Conservation (phyloP, 1,139 yeast species). For the Yarrowia galli region DNA sequence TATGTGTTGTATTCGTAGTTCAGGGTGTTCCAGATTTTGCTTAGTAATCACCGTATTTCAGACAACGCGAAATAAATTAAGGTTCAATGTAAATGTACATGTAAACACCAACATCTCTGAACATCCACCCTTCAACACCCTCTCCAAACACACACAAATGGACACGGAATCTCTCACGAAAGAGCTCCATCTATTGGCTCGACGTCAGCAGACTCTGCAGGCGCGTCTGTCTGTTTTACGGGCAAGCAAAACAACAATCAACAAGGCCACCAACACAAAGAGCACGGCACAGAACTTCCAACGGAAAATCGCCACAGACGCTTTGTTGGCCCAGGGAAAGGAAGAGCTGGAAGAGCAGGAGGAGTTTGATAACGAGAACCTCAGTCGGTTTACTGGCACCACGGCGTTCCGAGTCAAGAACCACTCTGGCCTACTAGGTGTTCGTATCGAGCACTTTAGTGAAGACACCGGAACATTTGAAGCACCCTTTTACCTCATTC, state of each 20-base stretch:
- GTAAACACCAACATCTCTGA: constrained; percentile 1
- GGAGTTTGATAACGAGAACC: constrained; percentile 43
- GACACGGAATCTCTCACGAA: constrained; percentile 4
- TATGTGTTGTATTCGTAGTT: too few species aligned
- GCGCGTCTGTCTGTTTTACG: background rate
- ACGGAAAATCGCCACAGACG: background rate
- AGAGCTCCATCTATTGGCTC: constrained; percentile 1
- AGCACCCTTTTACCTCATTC: constrained; percentile 45
- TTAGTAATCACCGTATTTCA: background rate
- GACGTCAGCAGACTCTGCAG: constrained; percentile 9
- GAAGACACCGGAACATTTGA: constrained; percentile 40
- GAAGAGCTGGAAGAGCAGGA: constrained; percentile 14
- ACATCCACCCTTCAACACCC: background rate
- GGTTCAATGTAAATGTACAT: constrained; percentile 4
- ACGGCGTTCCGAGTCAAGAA: constrained; percentile 44
- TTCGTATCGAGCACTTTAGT: constrained; percentile 44
- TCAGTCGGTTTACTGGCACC: constrained; percentile 45
- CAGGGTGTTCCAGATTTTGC: too few species aligned
- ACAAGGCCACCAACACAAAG: background rate
- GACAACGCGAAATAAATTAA: background rate
- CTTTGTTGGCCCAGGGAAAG: constrained; percentile 1
- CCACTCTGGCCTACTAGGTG: constrained; percentile 43
- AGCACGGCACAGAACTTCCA: background rate
- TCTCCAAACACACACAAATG: background rate
- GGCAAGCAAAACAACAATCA: background rate